Conservation (phyloP, 257 asterid species). For the Jasminum sambac region DNA sequence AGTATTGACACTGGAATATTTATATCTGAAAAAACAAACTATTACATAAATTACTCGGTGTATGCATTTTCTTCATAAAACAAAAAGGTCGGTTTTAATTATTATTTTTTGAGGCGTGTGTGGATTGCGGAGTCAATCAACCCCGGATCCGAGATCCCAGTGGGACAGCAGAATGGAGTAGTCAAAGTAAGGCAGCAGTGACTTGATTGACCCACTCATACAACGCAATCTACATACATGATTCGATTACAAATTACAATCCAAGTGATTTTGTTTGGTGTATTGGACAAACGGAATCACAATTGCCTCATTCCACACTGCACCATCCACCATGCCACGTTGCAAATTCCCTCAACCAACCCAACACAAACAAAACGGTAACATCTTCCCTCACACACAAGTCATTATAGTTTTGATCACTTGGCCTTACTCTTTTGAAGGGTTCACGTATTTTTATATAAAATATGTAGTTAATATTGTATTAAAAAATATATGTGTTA, state of each 20-base stretch:
- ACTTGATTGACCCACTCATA: slow-evolving; percentile 31
- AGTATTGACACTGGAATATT: too few species aligned
- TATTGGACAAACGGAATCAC: slow-evolving; percentile 5
- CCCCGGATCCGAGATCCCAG: slow-evolving; percentile 38
- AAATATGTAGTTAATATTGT: too few species aligned
- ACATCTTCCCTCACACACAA: background rate
- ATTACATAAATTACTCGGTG: too few species aligned
- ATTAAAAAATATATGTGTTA: too few species aligned
- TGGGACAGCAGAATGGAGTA: background rate
- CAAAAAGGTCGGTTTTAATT: background rate
- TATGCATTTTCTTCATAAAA: too few species aligned
- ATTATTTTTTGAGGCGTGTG: background rate
- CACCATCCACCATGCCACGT: slow-evolving; percentile 7
- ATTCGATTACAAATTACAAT: background rate
- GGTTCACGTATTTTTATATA: too few species aligned
- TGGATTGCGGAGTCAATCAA: slow-evolving; percentile 38
- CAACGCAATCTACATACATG: background rate
- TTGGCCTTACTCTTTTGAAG: too few species aligned
- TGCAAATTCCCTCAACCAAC: slow-evolving; percentile 27
- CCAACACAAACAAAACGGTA: slow-evolving; percentile 1
- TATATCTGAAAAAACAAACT: too few species aligned
- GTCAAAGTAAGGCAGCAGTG: slow-evolving; percentile 3
- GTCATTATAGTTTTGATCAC: too few species aligned
- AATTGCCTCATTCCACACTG: slow-evolving; percentile 13
- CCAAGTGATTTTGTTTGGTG: background rate